Conservation (phyloP, 306 rosid genomes). For the Cucurbita ficifolia region DNA sequence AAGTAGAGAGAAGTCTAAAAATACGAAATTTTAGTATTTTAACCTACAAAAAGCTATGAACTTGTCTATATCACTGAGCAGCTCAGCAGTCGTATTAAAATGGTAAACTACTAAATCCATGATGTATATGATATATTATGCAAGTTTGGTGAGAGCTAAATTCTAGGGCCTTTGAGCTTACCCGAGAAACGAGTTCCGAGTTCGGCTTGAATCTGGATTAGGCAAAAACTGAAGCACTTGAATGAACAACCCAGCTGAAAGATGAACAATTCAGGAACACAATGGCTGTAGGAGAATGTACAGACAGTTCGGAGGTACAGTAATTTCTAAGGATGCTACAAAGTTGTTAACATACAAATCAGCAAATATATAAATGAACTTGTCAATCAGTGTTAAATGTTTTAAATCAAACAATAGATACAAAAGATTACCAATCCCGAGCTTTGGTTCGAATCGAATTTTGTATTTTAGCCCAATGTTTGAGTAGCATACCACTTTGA, state of each 20-base stretch:
- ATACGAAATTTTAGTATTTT: too few species aligned
- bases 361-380: constrained; percentile 1
- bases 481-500: background rate
- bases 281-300: background rate
- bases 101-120: background rate
- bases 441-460: background rate
- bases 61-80: background rate
- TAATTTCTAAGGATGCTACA: background rate
- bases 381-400: background rate
- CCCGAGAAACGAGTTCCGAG: background rate
- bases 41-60: background rate
- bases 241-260: background rate
- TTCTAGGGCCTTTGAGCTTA: background rate
- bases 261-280: constrained; percentile 5
- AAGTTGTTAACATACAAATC: background rate
- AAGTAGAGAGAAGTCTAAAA: too few species aligned
- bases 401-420: constrained; percentile 4
- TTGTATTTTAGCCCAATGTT: background rate
- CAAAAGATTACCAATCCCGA: background rate
- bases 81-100: background rate
- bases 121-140: background rate
- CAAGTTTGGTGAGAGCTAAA: background rate
- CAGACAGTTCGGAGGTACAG: background rate
- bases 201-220: background rate
- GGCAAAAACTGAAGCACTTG: background rate